phyloP scores from a whole-genome alignment of 2,329 filamentous ascomycete species.

The Alternaria postmessia region DNA sequence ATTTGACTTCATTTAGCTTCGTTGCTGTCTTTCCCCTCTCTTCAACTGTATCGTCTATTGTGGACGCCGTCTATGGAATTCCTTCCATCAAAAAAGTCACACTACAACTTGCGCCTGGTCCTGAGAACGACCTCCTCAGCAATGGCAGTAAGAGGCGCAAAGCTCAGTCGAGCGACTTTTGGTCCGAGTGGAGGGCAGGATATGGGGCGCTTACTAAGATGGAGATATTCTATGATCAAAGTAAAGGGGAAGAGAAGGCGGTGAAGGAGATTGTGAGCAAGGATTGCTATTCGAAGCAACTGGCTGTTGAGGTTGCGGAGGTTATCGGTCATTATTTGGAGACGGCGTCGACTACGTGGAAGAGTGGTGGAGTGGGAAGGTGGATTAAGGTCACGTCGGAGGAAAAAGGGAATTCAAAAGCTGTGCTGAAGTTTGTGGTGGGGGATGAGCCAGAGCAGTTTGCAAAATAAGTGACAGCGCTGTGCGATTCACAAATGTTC shows the following conservation, averaged over 20 bases:
- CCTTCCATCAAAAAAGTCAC: slow-evolving; percentile 45
- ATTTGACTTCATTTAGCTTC: slow-evolving; percentile 63
- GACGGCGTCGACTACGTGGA: slow-evolving; percentile 36
- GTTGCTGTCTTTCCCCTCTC: slow-evolving; percentile 70
- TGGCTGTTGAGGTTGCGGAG: slow-evolving; percentile 35
- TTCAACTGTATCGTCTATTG: slow-evolving; percentile 60
- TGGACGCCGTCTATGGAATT: slow-evolving; percentile 38
- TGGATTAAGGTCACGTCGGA: slow-evolving; percentile 34
- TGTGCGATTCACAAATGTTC: too few species aligned
- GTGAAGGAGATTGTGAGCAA: slow-evolving; percentile 28
- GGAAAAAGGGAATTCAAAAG: not conserved
- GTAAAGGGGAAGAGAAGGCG: slow-evolving; percentile 15
- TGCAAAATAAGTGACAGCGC: not conserved
- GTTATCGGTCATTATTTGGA: slow-evolving; percentile 29
- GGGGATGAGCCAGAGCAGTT: accelerated
- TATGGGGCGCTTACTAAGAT: slow-evolving; percentile 41
- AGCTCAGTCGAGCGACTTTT: slow-evolving; percentile 54
- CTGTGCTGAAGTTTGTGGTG: not conserved
- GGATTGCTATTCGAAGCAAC: slow-evolving; percentile 31
- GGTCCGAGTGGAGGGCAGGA: slow-evolving; percentile 47
- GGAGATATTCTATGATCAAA: slow-evolving; percentile 11
- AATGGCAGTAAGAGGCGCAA: slow-evolving; percentile 50
- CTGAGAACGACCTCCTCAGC: slow-evolving; percentile 50
- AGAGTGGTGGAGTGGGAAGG: slow-evolving; percentile 21
- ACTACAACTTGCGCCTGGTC: slow-evolving; percentile 54